phyloP scores from a whole-genome alignment of 768 basidiomycete species.

The Suillus spraguei region DNA sequence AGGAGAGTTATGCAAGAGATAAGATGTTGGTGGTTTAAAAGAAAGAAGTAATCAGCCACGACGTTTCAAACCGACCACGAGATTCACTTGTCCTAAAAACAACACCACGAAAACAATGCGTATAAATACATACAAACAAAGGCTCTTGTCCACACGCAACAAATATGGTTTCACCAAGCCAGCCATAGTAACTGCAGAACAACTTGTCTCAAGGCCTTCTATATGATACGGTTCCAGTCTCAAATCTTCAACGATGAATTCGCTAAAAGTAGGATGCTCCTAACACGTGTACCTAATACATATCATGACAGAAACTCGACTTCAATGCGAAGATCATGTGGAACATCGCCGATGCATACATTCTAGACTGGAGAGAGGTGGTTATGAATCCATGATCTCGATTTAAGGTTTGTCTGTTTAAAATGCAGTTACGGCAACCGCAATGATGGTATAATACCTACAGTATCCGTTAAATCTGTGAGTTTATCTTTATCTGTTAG shows the following conservation, averaged over 20 bases:
- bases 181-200: neutral
- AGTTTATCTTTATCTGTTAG: neutral
- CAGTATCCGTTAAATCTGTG: neutral
- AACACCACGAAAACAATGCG: conserved; percentile 5
- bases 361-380: neutral
- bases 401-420: neutral
- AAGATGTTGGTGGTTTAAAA: conserved; percentile 11
- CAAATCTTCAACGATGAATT: neutral
- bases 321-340: neutral
- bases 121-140: conserved; percentile 4
- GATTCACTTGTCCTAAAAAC: neutral
- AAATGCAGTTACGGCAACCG: neutral
- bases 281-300: neutral
- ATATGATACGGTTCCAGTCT: neutral
- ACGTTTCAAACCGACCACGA: conserved; percentile 5
- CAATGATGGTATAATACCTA: neutral
- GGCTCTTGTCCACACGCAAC: neutral
- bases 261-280: neutral
- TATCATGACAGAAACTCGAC: neutral
- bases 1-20: conserved; percentile 6
- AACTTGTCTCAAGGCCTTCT: neutral
- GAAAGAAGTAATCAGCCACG: conserved; percentile 1
- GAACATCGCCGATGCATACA: neutral
- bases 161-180: neutral
- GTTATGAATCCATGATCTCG: neutral